These are phyloP conservation scores for Mortierella sp. DNA, from an alignment of 371 early-diverging fungal species.

Conservation along the genomic window DNA sequence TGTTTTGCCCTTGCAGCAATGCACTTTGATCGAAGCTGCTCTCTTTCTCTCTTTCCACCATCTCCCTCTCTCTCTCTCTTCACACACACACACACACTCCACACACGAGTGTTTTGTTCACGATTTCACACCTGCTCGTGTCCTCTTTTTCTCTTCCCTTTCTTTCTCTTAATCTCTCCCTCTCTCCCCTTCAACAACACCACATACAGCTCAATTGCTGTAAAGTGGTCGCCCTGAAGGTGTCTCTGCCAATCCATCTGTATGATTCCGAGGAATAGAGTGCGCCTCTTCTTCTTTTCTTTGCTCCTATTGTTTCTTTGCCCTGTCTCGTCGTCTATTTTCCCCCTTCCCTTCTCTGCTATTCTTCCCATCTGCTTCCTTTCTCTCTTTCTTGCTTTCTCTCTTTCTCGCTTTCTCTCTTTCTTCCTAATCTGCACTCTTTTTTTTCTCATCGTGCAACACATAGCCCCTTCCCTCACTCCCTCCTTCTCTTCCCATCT, in stretches of 20 bases:
- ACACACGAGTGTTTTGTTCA: background rate
- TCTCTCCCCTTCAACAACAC: background rate
- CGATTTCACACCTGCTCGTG: background rate
- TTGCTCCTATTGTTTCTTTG: background rate
- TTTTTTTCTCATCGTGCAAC: background rate
- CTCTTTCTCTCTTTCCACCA: background rate
- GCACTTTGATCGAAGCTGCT: background rate
- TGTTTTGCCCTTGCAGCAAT: background rate
- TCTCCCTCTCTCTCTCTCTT: background rate
- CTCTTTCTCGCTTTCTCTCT: background rate
- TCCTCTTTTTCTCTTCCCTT: background rate
- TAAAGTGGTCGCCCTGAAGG: too few species aligned
- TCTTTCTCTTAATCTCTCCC: background rate
- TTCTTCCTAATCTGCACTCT: background rate
- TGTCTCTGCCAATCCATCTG: too few species aligned
- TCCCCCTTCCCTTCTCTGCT: background rate
- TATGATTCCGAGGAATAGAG: too few species aligned
- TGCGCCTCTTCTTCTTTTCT: background rate
- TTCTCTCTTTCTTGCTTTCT: background rate
- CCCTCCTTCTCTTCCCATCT: background rate
- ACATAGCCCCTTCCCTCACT: background rate
- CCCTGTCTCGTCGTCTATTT: too few species aligned
- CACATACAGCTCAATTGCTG: too few species aligned
- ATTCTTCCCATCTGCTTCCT: background rate
- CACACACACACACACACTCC: background rate